Conservation (phyloP, 1,139 yeast genomes). For the Kurtzmaniella quercitrusa region DNA sequence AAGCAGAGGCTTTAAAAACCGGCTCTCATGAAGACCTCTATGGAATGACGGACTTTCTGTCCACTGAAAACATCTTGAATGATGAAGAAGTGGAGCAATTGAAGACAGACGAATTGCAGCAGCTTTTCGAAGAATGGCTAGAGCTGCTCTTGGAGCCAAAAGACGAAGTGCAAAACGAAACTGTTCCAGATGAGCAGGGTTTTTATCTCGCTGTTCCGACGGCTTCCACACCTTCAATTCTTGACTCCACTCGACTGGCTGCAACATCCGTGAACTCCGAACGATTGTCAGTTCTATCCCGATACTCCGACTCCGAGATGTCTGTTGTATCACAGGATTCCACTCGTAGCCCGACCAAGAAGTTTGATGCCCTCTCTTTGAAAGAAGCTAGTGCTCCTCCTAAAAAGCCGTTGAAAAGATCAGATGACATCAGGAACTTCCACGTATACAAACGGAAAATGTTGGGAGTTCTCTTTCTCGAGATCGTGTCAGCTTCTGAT, state of each 20-base stretch:
- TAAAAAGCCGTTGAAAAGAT: constrained; percentile 3
- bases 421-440: not conserved
- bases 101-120: constrained; percentile 9
- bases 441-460: constrained; percentile 35
- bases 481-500: constrained; percentile 66
- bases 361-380: constrained; percentile 4
- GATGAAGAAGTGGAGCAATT: not conserved
- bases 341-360: not conserved
- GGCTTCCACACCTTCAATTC: constrained; percentile 19
- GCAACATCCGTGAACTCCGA: not conserved
- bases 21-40: not conserved
- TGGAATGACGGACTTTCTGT: constrained; percentile 4
- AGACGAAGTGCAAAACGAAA: constrained; percentile 16
- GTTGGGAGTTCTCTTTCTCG: constrained; percentile 72
- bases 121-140: constrained; percentile 25
- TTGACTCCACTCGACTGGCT: constrained; percentile 18
- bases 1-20: constrained; percentile 1
- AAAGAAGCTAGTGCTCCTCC: not conserved
- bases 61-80: constrained; percentile 6
- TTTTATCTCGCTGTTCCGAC: constrained; percentile 29
- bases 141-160: constrained; percentile 28
- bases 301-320: not conserved
- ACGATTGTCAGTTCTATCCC: not conserved
- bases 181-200: constrained; percentile 37
- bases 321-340: not conserved